Base-by-base conservation (phyloP, 371 early-diverging fungal species). In the Capillidium rhysosporum region DNA sequence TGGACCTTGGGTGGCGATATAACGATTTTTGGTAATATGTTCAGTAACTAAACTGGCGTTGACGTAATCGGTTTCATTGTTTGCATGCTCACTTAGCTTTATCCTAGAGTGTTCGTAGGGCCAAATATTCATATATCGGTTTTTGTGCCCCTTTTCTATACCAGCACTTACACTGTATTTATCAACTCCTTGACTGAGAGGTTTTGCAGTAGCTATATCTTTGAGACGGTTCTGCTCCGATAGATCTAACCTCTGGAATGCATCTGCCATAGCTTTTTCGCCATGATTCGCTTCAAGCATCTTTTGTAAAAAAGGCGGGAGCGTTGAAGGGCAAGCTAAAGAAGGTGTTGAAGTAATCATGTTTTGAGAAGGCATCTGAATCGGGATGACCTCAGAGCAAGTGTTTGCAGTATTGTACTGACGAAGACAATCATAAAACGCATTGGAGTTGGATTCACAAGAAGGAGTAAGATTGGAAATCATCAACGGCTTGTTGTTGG, bases 1-100 rank as follows among this genome's bases (percentile, higher is more conserved):
- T 7, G 97, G 95, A 0, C 91, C 97, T 64, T 96, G 97, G 1
- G 91, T 77, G 1, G 87, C 87, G 52, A 94, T 90, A 59, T 89
- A 96, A 23, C 59, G 56, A 18, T 59, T 52, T 7, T 57, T 49
- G 39, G 63, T 55, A 21, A 59, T 60, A 2, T 75, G 75, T 49
- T 71, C 57, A 30, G 56, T 48, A 30, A 83, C 71, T 55, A 64
- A 72, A 52, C 77, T 78, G 29, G 83, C 83, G 66, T 92, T 92
- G 62, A 90, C 88, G 65, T 90, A 92, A 59, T 82, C 82, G 29
- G 51, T 57, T 52, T 63, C 45, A 21, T 18, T 38, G 48, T 61
- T 5, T 39, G 68, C 3, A n/a, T 40, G 26, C 9, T 52, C 52
- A 26, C 4, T 29, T n/a, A 72, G 61, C 61, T 64, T 68, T 40